Evolutionary conservation across 2,329 filamentous ascomycete species (phyloP), one percentile per base, ranked within the genome.

Genomic region (Macrophomina tecta): DNA sequence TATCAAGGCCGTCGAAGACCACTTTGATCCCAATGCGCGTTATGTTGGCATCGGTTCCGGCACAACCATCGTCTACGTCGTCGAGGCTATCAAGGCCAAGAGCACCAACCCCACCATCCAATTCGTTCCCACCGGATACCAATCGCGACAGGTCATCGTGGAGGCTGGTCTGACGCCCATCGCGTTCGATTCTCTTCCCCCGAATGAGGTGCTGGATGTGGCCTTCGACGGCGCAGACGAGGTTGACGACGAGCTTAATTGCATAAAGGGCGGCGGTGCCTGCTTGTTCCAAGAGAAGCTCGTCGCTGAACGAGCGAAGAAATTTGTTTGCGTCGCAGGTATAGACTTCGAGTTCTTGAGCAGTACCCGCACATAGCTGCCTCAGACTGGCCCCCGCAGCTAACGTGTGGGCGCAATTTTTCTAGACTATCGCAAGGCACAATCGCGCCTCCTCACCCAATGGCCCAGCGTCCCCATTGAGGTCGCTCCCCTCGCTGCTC

Each of bases 221-320:
- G 92, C 91, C 60, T 99, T 99, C 77, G 95, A 99, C 76, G 95
- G 95, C 64, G 95, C 95, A 4, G 95, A 99, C 77, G 95, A 99
- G 82, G 93, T 99, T 38, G 95, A 99, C 77, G 89, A 92, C 55
- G 91, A 96, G 63, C 82, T 99, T 68, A 99, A 98, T 80, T 93
- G 94, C 76, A 98, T 99, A 83, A 98, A 98, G 83, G 95, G 95
- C 65, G 95, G 95, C 60, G 95, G 95, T 67, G 95, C 93, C n/a
- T 99, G 95, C 80, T 82, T 98, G 66, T 97, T 97, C 82, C 95
- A 98, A 80, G 95, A 99, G 82, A 99, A 99, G 83, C 85, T 99
- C 42, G 94, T 99, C 4, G 94, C 94, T 5, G 88, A 92, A 68
- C 87, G 91, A 60, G 90, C 93, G 3, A 91, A 89, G 79, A 91